Evolutionary conservation across 2,329 filamentous ascomycete species (phyloP).

Genomic region (Trichoderma koningiopsis): DNA sequence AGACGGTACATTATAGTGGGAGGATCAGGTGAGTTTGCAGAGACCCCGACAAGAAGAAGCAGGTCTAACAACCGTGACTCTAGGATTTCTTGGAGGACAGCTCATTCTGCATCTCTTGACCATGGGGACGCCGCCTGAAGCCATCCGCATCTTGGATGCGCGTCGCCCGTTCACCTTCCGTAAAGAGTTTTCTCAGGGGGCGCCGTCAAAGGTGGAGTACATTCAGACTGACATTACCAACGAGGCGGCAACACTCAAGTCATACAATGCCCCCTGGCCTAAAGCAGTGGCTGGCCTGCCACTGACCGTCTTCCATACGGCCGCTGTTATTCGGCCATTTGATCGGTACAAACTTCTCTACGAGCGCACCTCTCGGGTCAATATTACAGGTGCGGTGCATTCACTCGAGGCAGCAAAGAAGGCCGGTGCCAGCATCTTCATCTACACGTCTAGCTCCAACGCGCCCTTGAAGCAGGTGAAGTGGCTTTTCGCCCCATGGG

Average conservation of each 20-base stretch:
- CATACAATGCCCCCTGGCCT: conserved; percentile 53
- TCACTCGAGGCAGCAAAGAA: conserved; percentile 50
- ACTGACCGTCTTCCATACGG: conserved; percentile 60
- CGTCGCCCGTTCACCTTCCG: conserved; percentile 46
- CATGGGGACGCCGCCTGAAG: conserved; percentile 52
- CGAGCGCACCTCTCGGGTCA: conserved; percentile 49
- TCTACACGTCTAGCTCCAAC: conserved; percentile 54
- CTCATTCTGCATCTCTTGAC: conserved; percentile 56
- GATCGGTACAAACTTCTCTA: conserved; percentile 52
- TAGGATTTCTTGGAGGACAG: conserved; percentile 58
- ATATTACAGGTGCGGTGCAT: conserved; percentile 53
- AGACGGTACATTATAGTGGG: conserved; percentile 51
- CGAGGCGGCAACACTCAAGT: conserved; percentile 43
- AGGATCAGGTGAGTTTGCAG: conserved; percentile 46
- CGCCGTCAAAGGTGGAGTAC: conserved; percentile 44
- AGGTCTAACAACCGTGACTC: background rate
- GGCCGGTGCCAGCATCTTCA: conserved; percentile 52
- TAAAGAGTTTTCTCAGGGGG: conserved; percentile 44
- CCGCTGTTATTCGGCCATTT: conserved; percentile 54
- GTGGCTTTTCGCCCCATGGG: conserved; percentile 50
- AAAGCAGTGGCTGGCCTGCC: conserved; percentile 45
- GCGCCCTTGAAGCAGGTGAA: conserved; percentile 45
- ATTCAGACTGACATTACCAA: conserved; percentile 55
- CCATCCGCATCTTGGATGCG: conserved; percentile 58
- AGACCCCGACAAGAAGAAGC: background rate